phyloP scores from a whole-genome alignment of 2,329 filamentous ascomycete genomes.

The Metarhizium guizhouense region DNA sequence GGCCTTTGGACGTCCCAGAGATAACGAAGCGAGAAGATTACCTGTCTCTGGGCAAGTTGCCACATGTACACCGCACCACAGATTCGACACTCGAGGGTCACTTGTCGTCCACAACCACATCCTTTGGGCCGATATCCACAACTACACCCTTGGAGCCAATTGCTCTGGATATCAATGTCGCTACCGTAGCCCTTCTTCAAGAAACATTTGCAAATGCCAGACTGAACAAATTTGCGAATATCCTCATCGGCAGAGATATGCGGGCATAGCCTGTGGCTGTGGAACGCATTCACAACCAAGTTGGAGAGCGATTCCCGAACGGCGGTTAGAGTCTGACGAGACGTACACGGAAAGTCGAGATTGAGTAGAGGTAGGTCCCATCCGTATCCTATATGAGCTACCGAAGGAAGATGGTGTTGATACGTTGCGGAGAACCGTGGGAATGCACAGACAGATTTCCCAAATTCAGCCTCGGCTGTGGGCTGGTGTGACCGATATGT shows the following conservation, averaged over 20 bases:
- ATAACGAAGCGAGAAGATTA: background rate
- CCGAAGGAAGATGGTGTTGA: no score
- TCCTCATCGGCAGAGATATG: background rate
- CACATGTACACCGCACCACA: conserved; percentile 2
- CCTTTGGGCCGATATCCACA: no score
- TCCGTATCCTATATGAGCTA: background rate
- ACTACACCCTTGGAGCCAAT: no score
- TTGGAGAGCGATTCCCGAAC: background rate
- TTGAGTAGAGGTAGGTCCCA: background rate
- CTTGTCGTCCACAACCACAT: background rate
- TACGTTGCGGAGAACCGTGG: no score
- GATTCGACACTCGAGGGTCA: background rate
- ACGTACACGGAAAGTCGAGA: no score
- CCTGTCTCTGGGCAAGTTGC: background rate
- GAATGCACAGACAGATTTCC: no score
- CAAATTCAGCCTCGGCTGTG: no score
- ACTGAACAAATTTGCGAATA: background rate
- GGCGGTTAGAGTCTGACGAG: no score
- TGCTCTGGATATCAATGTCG: no score
- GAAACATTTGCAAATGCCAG: conserved; percentile 1
- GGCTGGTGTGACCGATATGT: background rate
- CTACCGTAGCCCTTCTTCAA: no score
- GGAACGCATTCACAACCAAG: background rate
- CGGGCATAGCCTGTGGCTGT: background rate
- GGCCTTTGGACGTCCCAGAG: background rate